Evolutionary conservation across 805 yeast genomes (phyloP), one percentile per base, ranked within the genome.

Genomic region (Candida cerambycidarum): DNA sequence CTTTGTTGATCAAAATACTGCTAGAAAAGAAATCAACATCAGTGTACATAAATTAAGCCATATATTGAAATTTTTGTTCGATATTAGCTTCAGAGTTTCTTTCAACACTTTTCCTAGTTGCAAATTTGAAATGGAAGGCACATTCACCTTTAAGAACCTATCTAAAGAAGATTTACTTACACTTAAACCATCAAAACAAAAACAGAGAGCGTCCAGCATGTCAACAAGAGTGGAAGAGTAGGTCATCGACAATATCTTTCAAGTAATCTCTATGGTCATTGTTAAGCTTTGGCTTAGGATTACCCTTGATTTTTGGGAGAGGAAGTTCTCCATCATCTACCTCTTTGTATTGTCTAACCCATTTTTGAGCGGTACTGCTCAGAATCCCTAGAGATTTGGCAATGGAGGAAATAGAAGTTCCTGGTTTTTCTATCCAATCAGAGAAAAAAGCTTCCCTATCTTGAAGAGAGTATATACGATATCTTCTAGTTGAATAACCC

Each of bases 1-100:
- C 47, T 36, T 48, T 52, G 35, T 48, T 51, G 13, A 50, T 50
- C 15, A 52, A 52, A 3, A 38, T 48, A 39, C 48, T 44, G 19
- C 41, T 44, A 7, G 33, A 34, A n/a, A 24, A 14, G 27, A 39
- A 44, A 11, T 44, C 44, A 18, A 36, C 36, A 11, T 36, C 44
- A 23, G 24, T 8, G 6, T 35, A 18, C 35, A 34, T 5, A 3
- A 44, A 32, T 17, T 35, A 16, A 8, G 27, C 18, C 7, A 44
- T 41, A 24, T 37, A 44, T 9, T 37, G 32, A 23, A 32, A 41
- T 19, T 38, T 39, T 30, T 35, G 29, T 23, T 44, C 39, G 13
- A 44, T 40, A 29, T 44, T 44, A 25, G 10, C 10, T 11, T 23
- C 32, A 11, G 44, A 41, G 37, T 41, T 44, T 28, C 44, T 25